phyloP scores from a whole-genome alignment of 495 filamentous ascomycete genomes.

The Daldinia loculata region DNA sequence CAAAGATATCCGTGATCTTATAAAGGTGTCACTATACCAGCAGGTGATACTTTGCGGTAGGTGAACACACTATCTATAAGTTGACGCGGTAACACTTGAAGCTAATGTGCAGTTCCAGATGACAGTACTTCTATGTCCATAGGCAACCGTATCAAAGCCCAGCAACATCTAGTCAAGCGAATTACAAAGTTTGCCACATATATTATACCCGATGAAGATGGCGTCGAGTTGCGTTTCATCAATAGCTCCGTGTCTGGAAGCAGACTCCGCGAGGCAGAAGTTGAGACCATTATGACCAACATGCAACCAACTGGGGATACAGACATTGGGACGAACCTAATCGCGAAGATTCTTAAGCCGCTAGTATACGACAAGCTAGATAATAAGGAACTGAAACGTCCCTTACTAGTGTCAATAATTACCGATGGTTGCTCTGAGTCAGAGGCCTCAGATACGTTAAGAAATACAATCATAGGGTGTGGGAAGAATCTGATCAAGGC shows the following conservation, averaged over 20 bases:
- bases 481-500: background rate
- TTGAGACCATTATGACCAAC: background rate
- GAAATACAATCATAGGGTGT: background rate
- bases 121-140: background rate
- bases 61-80: background rate
- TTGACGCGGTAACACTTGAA: background rate
- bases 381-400: background rate
- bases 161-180: background rate
- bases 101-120: background rate
- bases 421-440: background rate
- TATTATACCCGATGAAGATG: background rate
- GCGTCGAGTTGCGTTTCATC: background rate
- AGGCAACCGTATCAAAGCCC: background rate
- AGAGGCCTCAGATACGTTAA: background rate
- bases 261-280: background rate
- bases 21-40: background rate
- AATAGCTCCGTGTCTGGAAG: background rate
- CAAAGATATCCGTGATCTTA: constrained; percentile 1
- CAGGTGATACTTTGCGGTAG: background rate
- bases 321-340: background rate
- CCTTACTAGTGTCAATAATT: background rate
- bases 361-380: background rate
- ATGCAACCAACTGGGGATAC: background rate
- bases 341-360: background rate
- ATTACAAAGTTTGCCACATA: background rate